Conservation (phyloP, 106 monocot species). For the Allium cepa region DNA sequence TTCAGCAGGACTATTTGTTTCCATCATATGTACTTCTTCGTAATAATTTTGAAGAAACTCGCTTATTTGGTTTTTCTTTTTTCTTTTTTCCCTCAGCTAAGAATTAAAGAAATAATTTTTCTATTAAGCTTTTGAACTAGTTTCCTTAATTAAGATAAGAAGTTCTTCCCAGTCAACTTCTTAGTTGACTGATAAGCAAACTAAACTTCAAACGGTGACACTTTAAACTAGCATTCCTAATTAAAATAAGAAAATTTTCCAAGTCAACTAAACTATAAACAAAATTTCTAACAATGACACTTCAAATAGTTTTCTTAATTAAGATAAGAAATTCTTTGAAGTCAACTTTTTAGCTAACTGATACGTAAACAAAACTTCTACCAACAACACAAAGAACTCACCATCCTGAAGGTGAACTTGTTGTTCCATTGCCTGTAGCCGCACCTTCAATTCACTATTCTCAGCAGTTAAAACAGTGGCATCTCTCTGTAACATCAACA, state of each 20-base stretch:
- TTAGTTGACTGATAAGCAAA: too few relatives aligned
- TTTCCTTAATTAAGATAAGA: too few relatives aligned
- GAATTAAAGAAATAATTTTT: too few relatives aligned
- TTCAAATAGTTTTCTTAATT: constrained; percentile 15
- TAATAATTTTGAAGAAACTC: too few relatives aligned
- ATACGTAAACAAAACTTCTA: constrained; percentile 67
- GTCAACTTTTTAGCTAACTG: constrained; percentile 37
- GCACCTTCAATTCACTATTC: constrained; percentile 80
- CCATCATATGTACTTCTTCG: too few relatives aligned
- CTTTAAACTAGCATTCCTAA: constrained; percentile 6
- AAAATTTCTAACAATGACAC: too few relatives aligned
- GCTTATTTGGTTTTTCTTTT: too few relatives aligned
- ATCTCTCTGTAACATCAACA: constrained; percentile 46
- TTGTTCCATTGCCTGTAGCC: constrained; percentile 69
- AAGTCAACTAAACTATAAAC: constrained; percentile 15
- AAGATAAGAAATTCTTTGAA: constrained; percentile 24
- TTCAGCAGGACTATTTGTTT: too few relatives aligned
- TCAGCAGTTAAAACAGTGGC: constrained; percentile 48
- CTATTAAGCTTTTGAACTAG: too few relatives aligned
- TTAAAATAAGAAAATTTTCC: constrained; percentile 39
- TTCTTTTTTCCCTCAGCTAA: too few relatives aligned
- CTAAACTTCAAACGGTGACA: too few relatives aligned
- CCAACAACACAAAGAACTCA: constrained; percentile 44
- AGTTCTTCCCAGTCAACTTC: too few relatives aligned
- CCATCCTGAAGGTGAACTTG: constrained; percentile 80